Percentiles rank a stretch among this genome's conserved stretches.
phyloP scores from a whole-genome alignment of 2,329 filamentous ascomycete genomes.

The Claviceps quebecensis region DNA sequence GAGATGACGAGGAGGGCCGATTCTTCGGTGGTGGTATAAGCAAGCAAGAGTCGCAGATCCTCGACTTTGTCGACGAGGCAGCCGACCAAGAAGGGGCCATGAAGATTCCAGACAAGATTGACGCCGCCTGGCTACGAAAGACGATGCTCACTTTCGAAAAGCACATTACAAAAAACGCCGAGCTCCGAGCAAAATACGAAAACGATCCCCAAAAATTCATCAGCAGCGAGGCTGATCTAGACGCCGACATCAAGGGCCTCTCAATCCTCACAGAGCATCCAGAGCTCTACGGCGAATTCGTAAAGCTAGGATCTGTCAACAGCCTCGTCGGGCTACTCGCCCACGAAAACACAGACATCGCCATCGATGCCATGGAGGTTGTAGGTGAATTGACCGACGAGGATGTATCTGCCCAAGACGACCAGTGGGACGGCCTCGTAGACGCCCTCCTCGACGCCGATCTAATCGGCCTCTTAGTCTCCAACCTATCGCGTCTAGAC shows the following conservation, averaged over 20 bases:
- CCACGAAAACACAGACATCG: constrained; percentile 95
- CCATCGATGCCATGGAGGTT: constrained; percentile 80
- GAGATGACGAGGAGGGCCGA: constrained; percentile 77
- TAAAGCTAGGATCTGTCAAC: constrained; percentile 54
- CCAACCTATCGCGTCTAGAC: constrained; percentile 66
- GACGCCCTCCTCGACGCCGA: constrained; percentile 54
- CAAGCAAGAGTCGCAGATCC: constrained; percentile 62
- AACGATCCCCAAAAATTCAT: constrained; percentile 71
- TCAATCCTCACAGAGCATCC: constrained; percentile 80
- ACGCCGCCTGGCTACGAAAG: constrained; percentile 69
- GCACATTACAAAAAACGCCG: constrained; percentile 79
- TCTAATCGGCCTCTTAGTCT: constrained; percentile 57
- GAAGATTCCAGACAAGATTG: constrained; percentile 56
- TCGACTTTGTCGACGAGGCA: constrained; percentile 67
- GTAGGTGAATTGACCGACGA: constrained; percentile 87
- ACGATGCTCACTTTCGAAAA: constrained; percentile 76
- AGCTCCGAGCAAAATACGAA: constrained; percentile 76
- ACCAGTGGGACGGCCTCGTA: constrained; percentile 68
- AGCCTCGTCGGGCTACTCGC: constrained; percentile 71
- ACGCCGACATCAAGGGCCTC: constrained; percentile 73
- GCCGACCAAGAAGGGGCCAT: constrained; percentile 17
- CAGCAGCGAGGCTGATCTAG: constrained; percentile 73
- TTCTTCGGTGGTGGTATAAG: constrained; percentile 93
- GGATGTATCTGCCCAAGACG: constrained; percentile 68
- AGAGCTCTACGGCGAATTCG: constrained; percentile 68